Base-by-base conservation (phyloP, 2,329 filamentous ascomycete species). In the Alternaria incomplexa region DNA sequence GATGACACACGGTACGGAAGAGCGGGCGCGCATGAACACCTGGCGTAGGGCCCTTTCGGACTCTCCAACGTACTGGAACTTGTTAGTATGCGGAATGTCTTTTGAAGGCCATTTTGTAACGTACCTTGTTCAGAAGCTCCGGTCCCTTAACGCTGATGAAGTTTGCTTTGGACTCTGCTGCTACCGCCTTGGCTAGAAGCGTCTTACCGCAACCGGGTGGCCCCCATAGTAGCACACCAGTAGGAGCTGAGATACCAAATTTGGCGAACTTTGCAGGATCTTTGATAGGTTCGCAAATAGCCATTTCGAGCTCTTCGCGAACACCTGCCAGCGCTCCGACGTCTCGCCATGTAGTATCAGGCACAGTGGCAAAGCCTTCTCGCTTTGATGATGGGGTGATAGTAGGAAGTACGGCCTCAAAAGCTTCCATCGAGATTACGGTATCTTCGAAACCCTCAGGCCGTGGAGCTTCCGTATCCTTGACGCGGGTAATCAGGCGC, bases 81-180 rank as follows among this genome's bases (percentile, higher is more conserved):
- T 67, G 43, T 66, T 57, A 66, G 55, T 10, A 47, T 25, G 6
- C 67, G 62, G 30, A 32, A 32, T 32, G 30, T 32, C 30, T 32
- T 32, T 32, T 15, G 30, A 32, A 32, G 13, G 30, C 13, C 30
- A 15, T 15, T 15, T 32, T 32, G 30, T 15, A 32, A 32, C 70
- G 40, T 74, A 79, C 79, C 77, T 98, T 99, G 84, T 98, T 98
- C 48, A 99, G 87, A 10, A 99, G 85, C 78, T 99, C 96, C 0
- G 96, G 96, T 0, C 96, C 96, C 80, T 97, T 97, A 81, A 99
- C 93, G 56, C 93, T 93, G 80, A 99, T 99, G 83, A 99, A 99
- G 80, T 97, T 98, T 51, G 96, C 96, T 78, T 95, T 93, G 8
- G 92, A 94, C 78, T 97, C 93, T 79, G 97, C 97, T 58, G 96